Evolutionary conservation across 164 flowering plant genomes (phyloP), one percentile per base, ranked within the genome.

Genomic region (Magnolia changhungtana): DNA sequence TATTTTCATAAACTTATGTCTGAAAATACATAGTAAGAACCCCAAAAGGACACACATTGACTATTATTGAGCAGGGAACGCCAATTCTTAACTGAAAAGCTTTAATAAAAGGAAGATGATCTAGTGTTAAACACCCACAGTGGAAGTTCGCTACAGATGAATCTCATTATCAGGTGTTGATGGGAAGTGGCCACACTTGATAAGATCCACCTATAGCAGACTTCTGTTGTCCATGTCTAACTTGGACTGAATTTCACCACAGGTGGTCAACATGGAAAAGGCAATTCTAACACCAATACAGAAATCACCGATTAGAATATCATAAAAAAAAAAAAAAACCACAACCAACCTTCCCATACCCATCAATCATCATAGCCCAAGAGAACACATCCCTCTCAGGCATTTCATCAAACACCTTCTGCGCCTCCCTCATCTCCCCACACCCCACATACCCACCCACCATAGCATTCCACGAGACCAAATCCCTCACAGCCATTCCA

Each of bases 281-380:
- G 61, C 61, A 10, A 55, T 64, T 20, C 67, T 64, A 8, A 14
- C n/a, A 4, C 63, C n/a, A 64, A 23, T 1, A 8, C 67, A 64
- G 5, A 11, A 20, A 21, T 4, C 19, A 21, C 8, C 24, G 5
- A 16, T 64, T 64, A 21, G 19, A 37, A 19, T 23, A 64, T 19
- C 67, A 64, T 23, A 63, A 21, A 58, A 58, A 23, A 63, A 20
- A 9, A 8, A 63, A 7, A n/a, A 24, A 29, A 18, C n/a, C 64
- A 63, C 81, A 65, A 55, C 61, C 61, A 64, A 87, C 86, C 87
- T 87, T 83, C 50, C 84, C 83, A 77, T 87, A 87, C 52, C 81
- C 87, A 84, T 85, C 86, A 75, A 87, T 79, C 87, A 87, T 87
- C 31, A 82, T 81, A 9, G 87, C 76, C 85, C 86, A 84, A 63